Conservation (phyloP, 2,329 filamentous ascomycete species). For the Exutisphaerella laricina region DNA sequence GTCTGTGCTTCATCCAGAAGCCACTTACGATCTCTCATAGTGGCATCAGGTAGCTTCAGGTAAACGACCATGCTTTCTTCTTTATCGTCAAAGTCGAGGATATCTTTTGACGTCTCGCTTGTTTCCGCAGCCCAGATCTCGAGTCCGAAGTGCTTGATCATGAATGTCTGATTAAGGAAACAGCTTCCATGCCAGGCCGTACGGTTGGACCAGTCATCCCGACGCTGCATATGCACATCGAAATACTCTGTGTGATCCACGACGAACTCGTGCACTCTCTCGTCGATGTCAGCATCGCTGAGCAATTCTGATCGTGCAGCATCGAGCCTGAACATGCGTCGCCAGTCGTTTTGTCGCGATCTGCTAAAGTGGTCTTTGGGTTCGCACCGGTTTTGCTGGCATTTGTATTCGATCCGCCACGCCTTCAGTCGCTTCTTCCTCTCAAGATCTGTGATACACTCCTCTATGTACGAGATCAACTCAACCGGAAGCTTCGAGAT, state of each 20-base stretch:
- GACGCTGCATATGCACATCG: neutral
- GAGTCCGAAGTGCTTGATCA: slow-evolving; percentile 10
- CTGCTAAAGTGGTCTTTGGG: slow-evolving; percentile 1
- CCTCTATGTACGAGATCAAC: slow-evolving; percentile 15
- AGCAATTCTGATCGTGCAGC: neutral
- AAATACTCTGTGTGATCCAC: neutral
- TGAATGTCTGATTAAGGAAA: neutral
- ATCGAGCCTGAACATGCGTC: neutral
- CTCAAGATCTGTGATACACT: slow-evolving; percentile 1
- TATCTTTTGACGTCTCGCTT: neutral
- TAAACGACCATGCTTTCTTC: neutral
- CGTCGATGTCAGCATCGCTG: neutral
- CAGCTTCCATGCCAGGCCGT: neutral
- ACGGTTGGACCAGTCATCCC: neutral
- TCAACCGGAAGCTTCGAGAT: slow-evolving; percentile 22
- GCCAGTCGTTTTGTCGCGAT: neutral
- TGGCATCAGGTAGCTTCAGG: neutral
- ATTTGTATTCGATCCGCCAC: slow-evolving; percentile 6
- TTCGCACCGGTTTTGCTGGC: slow-evolving; percentile 2
- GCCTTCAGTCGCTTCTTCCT: neutral
- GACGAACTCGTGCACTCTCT: slow-evolving; percentile 1
- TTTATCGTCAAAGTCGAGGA: neutral
- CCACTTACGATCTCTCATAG: neutral
- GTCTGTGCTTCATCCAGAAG: neutral
- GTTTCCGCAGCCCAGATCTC: neutral